Evolutionary conservation across 2,329 filamentous ascomycete species (phyloP).

Genomic region (Ophiostoma sp.): DNA sequence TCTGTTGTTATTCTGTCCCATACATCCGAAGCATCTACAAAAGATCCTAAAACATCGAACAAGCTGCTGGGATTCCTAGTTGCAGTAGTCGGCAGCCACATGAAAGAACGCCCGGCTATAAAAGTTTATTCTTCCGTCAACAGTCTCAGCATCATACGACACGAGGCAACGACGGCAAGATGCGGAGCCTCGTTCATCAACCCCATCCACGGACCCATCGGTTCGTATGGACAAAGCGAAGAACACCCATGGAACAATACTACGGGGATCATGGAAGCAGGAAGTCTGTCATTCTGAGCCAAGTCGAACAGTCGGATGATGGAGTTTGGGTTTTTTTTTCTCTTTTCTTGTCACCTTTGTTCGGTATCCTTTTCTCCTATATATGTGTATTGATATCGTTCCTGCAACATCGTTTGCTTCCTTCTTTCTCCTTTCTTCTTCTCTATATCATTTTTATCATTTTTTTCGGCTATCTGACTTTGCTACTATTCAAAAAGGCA

Average conservation of each 20-base stretch:
- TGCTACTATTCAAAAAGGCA: neutral
- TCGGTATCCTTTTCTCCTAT: too few relatives aligned
- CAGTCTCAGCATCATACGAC: neutral
- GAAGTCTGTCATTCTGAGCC: neutral
- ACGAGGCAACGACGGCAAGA: neutral
- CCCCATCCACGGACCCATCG: neutral
- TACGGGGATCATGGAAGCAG: neutral
- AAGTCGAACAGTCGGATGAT: neutral
- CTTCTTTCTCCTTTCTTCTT: constrained; percentile 6
- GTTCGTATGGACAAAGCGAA: neutral
- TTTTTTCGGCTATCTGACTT: too few relatives aligned
- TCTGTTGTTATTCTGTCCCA: too few relatives aligned
- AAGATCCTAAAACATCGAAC: too few relatives aligned
- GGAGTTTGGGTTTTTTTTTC: neutral
- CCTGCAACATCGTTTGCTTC: too few relatives aligned
- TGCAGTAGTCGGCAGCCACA: neutral
- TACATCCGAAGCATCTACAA: too few relatives aligned
- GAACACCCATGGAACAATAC: neutral
- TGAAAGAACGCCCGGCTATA: neutral
- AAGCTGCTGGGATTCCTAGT: too few relatives aligned
- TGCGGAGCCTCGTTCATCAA: neutral
- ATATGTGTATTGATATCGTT: too few relatives aligned
- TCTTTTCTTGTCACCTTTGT: too few relatives aligned
- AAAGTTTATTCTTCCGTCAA: neutral
- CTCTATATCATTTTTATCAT: neutral